Evolutionary conservation across 768 basidiomycete species (phyloP), one percentile per base, ranked within the genome.

Genomic region (Paxillus rubicundulus): DNA sequence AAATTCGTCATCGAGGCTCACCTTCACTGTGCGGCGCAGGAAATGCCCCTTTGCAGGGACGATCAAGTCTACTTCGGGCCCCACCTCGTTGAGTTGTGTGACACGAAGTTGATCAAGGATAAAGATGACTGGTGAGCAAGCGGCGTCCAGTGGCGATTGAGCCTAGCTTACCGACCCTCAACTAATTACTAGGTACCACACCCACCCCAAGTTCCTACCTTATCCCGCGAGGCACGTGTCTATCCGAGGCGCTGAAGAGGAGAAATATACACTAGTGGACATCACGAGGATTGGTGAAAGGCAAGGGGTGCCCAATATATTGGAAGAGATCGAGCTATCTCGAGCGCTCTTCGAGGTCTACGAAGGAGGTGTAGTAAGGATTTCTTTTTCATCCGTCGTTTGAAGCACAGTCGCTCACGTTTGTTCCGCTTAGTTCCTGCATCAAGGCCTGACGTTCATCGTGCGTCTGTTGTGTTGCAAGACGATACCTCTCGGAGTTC

Each of bases 261-360:
- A 91, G 33, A 84, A 80, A 55, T 96, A 95, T 66, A 75, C 75
- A 18, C 77, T 93, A 16, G 76, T 93, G 10, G 85, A 91, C 56
- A 63, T 89, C 37, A 81, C 76, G 13, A 76, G 71, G 40, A 60
- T 70, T 1, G 73, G 73, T 12, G 57, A 45, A 16, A 17, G 20
- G 12, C 27, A 43, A 3, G 72, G 74, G 14, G 62, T 34, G 1
- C 60, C 67, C 2, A 69, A 53, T 53, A 74, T 89, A 30, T 62
- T 96, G 9, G 92, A 96, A 70, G 90, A 94, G 64, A 74, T 92
- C 20, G 93, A 95, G 68, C 68, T 86, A 38, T 91, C 88, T 18
- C 75, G 92, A 28, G 90, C 91, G 0, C 70, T 92, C 49, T 96
- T 94, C 58, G 93, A 95, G 67, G 72, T 89, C 9, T 96, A 94